Conservation (phyloP, 2,329 filamentous ascomycete species). For the Colletotrichum phormii region DNA sequence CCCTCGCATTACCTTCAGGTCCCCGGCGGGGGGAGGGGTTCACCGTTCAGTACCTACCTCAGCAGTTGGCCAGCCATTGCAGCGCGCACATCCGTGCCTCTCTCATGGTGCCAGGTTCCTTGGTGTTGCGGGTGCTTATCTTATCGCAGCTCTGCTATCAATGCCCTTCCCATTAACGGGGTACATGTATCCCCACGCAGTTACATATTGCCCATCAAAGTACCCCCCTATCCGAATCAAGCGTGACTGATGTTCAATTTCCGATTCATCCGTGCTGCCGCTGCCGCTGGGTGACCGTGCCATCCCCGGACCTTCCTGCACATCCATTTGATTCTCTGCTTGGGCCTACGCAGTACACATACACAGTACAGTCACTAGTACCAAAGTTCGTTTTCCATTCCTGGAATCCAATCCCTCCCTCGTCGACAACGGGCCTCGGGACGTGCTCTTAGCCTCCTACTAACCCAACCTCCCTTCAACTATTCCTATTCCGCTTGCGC, state of each 20-base stretch:
- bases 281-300: not conserved
- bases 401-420: not conserved
- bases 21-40: not conserved
- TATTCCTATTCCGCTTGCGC: not conserved
- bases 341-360: too few relatives aligned
- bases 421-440: slow-evolving; percentile 24
- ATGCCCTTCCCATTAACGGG: not conserved
- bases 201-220: rapidly evolving
- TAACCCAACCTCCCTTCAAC: not conserved
- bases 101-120: not conserved
- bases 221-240: not conserved
- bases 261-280: slow-evolving; percentile 33
- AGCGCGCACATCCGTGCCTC: slow-evolving; percentile 5
- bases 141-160: not conserved
- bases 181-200: not conserved
- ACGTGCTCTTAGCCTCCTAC: slow-evolving; percentile 8
- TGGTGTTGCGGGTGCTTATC: not conserved
- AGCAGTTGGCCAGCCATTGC: not conserved
- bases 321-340: not conserved
- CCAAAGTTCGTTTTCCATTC: not conserved
- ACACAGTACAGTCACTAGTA: too few relatives aligned
- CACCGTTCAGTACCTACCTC: too few relatives aligned
- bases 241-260: slow-evolving; percentile 10
- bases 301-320: slow-evolving; percentile 11
- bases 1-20: slow-evolving; percentile 3